These are phyloP conservation scores for Penicillium sp. DNA, from an alignment of 2,329 filamentous ascomycete species.

Conservation along the genomic window DNA sequence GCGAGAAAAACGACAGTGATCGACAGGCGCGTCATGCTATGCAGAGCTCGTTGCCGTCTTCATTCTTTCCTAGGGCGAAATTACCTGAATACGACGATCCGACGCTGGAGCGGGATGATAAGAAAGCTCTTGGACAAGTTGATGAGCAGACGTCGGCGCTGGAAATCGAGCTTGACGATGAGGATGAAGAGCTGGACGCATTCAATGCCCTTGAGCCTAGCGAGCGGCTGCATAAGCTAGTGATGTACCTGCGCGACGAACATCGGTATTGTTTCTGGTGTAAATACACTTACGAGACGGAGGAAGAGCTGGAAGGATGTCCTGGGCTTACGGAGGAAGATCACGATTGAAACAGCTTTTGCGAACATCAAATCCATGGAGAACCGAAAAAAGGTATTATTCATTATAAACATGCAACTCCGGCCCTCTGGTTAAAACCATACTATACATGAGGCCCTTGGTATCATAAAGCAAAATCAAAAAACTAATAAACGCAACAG, in stretches of 20 bases:
- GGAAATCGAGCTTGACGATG: conserved; percentile 65
- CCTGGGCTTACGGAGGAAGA: conserved; percentile 87
- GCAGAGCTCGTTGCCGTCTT: conserved; percentile 35
- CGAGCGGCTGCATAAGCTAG: conserved; percentile 67
- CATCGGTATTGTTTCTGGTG: conserved; percentile 96
- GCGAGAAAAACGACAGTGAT: conserved; percentile 60
- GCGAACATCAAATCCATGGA: neutral
- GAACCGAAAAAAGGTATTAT: neutral
- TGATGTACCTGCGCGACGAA: conserved; percentile 69
- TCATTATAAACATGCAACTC: conserved; percentile 15
- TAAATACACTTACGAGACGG: conserved; percentile 72
- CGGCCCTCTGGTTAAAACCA: conserved; percentile 8
- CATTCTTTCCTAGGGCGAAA: conserved; percentile 39
- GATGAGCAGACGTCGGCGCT: conserved; percentile 37
- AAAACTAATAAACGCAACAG: conserved; percentile 1
- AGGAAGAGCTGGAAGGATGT: conserved; percentile 78
- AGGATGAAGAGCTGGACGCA: conserved; percentile 76
- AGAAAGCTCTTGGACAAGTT: conserved; percentile 62
- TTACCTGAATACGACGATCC: conserved; percentile 69
- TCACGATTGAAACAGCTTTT: conserved; percentile 55
- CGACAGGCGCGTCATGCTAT: conserved; percentile 35
- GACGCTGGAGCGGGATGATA: conserved; percentile 73
- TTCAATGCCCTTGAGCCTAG: conserved; percentile 70
- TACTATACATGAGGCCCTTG: conserved; percentile 23
- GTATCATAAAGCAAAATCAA: conserved; percentile 23